These are phyloP conservation scores for Xerophyta viscosa DNA, from an alignment of 106 monocot species.

Conservation along the genomic window DNA sequence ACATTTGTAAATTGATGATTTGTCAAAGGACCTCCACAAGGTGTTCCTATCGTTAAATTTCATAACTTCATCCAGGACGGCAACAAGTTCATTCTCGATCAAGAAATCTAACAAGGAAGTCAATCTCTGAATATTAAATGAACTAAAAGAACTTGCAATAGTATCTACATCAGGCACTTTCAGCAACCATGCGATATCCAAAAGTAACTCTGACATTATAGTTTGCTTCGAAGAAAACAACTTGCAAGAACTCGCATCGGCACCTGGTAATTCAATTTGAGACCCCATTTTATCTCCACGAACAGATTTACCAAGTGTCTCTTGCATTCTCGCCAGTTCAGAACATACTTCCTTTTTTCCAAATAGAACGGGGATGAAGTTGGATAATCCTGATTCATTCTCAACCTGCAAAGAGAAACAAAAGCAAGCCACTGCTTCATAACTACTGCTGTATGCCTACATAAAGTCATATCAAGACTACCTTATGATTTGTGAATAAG, in stretches of 20 bases:
- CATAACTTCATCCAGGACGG: slow-evolving; percentile 35
- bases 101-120: slow-evolving; percentile 34
- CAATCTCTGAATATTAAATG: slow-evolving; percentile 50
- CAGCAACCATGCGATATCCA: slow-evolving; percentile 87
- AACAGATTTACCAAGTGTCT: neutral
- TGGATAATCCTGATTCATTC: slow-evolving; percentile 78
- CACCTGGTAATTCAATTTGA: slow-evolving; percentile 3
- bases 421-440: neutral
- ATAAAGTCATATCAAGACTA: too few species aligned
- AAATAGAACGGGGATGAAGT: slow-evolving; percentile 75
- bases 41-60: slow-evolving; percentile 20
- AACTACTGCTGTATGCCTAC: neutral
- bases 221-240: slow-evolving; percentile 21
- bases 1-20: slow-evolving; percentile 12
- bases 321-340: slow-evolving; percentile 50
- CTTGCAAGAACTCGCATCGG: slow-evolving; percentile 13
- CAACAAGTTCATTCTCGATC: slow-evolving; percentile 27
- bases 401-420: slow-evolving; percentile 61
- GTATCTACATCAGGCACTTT: slow-evolving; percentile 19
- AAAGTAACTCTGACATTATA: slow-evolving; percentile 42
- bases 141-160: slow-evolving; percentile 17
- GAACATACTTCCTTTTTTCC: slow-evolving; percentile 47
- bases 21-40: slow-evolving; percentile 3
- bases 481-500: too few species aligned
- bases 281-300: slow-evolving; percentile 5